phyloP scores from a whole-genome alignment of 2,329 filamentous ascomycete genomes.

The Colletotrichum liaoningense region DNA sequence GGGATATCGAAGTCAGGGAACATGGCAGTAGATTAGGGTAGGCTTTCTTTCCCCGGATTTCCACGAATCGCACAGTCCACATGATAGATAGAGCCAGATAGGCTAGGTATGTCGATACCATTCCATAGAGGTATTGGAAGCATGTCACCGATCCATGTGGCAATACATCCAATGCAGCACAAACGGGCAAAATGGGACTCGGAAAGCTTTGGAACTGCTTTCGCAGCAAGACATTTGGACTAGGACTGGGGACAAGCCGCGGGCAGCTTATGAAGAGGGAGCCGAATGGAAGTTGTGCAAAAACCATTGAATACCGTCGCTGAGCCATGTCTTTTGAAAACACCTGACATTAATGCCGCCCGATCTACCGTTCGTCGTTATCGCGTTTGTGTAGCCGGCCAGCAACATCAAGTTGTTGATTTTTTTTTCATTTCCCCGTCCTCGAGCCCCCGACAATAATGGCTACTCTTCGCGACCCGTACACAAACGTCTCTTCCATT shows the following conservation, averaged over 20 bases:
- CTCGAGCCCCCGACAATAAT: slow-evolving; percentile 29
- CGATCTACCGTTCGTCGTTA: slow-evolving; percentile 35
- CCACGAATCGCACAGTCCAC: slow-evolving; percentile 1
- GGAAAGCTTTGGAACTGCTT: not conserved
- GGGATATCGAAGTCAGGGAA: not conserved
- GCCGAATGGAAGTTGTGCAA: slow-evolving; percentile 14
- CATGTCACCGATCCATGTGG: too few relatives aligned
- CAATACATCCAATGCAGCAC: too few relatives aligned
- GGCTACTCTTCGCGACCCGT: slow-evolving; percentile 34
- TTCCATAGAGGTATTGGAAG: too few relatives aligned
- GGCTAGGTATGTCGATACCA: too few relatives aligned
- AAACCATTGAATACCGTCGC: slow-evolving; percentile 37
- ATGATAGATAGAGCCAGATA: not conserved
- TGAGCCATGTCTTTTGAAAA: slow-evolving; percentile 36
- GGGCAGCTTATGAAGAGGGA: not conserved
- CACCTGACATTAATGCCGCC: slow-evolving; percentile 37
- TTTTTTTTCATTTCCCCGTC: slow-evolving; percentile 35
- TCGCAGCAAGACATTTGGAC: slow-evolving; percentile 1
- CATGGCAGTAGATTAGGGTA: not conserved
- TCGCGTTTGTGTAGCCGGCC: slow-evolving; percentile 36
- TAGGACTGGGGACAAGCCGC: not conserved
- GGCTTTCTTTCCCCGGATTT: slow-evolving; percentile 26
- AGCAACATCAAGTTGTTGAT: slow-evolving; percentile 35
- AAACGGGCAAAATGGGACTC: too few relatives aligned
- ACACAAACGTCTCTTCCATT: slow-evolving; percentile 18